Evolutionary conservation across 164 flowering plant genomes (phyloP).

Genomic region (Euptelea pleiosperma): DNA sequence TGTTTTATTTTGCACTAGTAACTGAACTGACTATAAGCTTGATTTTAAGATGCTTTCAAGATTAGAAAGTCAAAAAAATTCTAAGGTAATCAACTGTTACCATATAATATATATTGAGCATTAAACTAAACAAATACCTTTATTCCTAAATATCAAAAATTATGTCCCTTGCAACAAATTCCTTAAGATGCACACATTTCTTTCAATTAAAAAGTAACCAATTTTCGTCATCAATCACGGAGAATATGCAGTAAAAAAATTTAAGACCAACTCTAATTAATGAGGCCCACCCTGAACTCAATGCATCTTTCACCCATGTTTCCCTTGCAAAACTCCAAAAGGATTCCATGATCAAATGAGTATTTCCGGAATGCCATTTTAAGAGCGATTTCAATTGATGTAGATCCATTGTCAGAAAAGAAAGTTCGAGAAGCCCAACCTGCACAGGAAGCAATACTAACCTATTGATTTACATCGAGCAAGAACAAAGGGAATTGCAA

Average conservation of each 20-base stretch:
- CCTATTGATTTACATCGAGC: slow-evolving; percentile 1
- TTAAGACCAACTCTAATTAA: not conserved
- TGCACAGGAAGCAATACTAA: slow-evolving; percentile 22
- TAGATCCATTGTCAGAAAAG: slow-evolving; percentile 96
- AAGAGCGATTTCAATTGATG: slow-evolving; percentile 92
- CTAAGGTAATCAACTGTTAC: no score
- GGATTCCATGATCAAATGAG: slow-evolving; percentile 57
- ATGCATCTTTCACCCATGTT: slow-evolving; percentile 20
- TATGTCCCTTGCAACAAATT: not conserved
- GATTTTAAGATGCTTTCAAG: no score
- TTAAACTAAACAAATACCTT: no score
- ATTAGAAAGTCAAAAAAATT: no score
- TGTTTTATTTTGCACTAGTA: no score
- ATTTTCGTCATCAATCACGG: not conserved
- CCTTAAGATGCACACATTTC: not conserved
- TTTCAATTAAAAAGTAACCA: not conserved
- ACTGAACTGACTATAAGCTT: no score
- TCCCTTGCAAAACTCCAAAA: slow-evolving; percentile 18
- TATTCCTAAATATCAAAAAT: no score
- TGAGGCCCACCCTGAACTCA: slow-evolving; percentile 53
- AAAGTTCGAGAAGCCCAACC: slow-evolving; percentile 95
- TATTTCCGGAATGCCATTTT: slow-evolving; percentile 99
- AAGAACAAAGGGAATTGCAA: not conserved
- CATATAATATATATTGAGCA: no score
- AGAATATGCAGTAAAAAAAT: not conserved